Conservation (phyloP, 257 asterid species). For the Solanum peruvianum region DNA sequence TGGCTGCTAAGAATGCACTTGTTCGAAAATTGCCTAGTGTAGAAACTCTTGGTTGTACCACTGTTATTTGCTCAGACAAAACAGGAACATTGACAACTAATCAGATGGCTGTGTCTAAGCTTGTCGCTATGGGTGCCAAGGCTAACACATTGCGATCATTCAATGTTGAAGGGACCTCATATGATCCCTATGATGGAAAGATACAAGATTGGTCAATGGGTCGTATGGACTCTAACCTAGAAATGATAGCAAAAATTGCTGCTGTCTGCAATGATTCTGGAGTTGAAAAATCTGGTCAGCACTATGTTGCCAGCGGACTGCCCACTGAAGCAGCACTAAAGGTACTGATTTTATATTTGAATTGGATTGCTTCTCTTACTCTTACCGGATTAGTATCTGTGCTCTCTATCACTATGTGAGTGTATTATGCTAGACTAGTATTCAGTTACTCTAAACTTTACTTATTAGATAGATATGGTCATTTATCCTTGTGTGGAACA, state of each 20-base stretch:
- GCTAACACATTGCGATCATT: constrained; percentile 40
- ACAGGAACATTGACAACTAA: constrained; percentile 96
- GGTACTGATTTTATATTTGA: constrained; percentile 25
- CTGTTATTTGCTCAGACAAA: constrained; percentile 97
- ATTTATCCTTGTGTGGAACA: not conserved
- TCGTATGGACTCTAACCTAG: constrained; percentile 64
- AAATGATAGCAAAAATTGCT: constrained; percentile 88
- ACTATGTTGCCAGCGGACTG: constrained; percentile 68
- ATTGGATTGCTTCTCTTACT: not conserved
- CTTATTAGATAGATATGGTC: not conserved
- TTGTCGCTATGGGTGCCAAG: constrained; percentile 65
- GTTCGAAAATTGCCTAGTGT: constrained; percentile 99
- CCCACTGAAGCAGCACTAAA: constrained; percentile 98
- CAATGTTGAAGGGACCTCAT: constrained; percentile 73
- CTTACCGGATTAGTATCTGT: not conserved
- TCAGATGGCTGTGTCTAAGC: constrained; percentile 94
- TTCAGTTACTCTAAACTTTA: not conserved
- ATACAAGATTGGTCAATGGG: constrained; percentile 71
- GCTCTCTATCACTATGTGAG: not conserved
- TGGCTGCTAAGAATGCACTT: constrained; percentile 99
- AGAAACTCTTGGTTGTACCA: constrained; percentile 98
- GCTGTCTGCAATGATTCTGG: constrained; percentile 95
- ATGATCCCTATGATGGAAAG: constrained; percentile 85
- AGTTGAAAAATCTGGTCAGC: constrained; percentile 71
- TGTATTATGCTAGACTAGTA: not conserved